phyloP scores from a whole-genome alignment of 352 stramenopile genomes.

The Pythium diclinum region DNA sequence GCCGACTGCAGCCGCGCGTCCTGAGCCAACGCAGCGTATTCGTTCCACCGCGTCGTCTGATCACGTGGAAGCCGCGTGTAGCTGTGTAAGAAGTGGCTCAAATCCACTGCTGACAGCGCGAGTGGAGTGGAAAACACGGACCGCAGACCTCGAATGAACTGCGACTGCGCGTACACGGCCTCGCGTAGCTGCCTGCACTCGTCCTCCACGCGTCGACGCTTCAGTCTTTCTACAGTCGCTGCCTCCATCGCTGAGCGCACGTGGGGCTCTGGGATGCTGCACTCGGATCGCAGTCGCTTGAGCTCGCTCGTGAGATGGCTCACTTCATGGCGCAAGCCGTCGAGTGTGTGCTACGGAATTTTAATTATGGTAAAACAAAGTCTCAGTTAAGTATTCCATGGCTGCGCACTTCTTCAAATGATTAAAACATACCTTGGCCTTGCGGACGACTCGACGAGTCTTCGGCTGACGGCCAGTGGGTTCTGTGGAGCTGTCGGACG shows the following conservation, averaged over 20 bases:
- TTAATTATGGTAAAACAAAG: no score
- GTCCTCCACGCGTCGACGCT: slow-evolving; percentile 9
- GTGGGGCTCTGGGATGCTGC: neutral
- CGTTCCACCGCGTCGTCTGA: slow-evolving; percentile 9
- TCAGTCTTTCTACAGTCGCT: neutral
- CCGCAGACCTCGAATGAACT: slow-evolving; percentile 1
- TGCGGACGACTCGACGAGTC: no score
- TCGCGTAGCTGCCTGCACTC: slow-evolving; percentile 9
- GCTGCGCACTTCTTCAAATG: no score
- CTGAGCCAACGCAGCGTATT: neutral
- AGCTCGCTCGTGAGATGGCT: neutral
- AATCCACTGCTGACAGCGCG: neutral
- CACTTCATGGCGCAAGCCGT: neutral
- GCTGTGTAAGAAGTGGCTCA: neutral
- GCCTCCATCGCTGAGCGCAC: neutral
- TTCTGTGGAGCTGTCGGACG: no score
- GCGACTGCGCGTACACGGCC: slow-evolving; percentile 12
- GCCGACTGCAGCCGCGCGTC: neutral
- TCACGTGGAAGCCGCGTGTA: neutral
- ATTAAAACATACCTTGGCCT: no score
- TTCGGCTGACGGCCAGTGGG: no score
- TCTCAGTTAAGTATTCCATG: no score
- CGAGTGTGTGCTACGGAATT: neutral
- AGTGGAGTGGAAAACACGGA: slow-evolving; percentile 5
- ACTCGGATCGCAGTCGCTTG: no score